Evolutionary conservation across 495 filamentous ascomycete genomes (phyloP).

Genomic region (Filosporella fistucella): DNA sequence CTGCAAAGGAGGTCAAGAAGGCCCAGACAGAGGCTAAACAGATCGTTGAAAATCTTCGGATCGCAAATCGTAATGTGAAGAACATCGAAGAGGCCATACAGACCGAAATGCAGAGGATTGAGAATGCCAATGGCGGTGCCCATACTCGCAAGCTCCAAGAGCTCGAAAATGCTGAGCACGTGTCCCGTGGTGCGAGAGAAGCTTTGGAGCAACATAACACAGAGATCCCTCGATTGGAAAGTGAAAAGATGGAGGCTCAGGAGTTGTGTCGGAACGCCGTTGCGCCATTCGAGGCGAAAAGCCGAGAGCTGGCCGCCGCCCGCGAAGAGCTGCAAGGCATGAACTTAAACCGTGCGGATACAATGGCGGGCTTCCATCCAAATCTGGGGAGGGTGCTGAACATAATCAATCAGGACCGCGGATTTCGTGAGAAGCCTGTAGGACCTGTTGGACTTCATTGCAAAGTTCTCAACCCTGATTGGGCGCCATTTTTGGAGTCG

Average conservation of each 20-base stretch:
- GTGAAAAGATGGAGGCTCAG: constrained; percentile 4
- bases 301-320: constrained; percentile 20
- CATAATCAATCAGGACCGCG: constrained; percentile 59
- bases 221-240: constrained; percentile 14
- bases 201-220: constrained; percentile 15
- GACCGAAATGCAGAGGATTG: constrained; percentile 39
- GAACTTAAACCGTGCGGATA: constrained; percentile 39
- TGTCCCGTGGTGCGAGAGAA: constrained; percentile 26
- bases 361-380: constrained; percentile 54
- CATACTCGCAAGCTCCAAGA: constrained; percentile 31
- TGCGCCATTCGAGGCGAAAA: constrained; percentile 41
- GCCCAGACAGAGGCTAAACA: constrained; percentile 43
- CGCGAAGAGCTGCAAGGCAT: constrained; percentile 38
- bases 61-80: constrained; percentile 29
- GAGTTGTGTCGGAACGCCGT: constrained; percentile 22
- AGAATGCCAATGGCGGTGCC: constrained; percentile 49
- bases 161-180: constrained; percentile 44
- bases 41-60: constrained; percentile 34
- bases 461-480: constrained; percentile 69
- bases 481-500: constrained; percentile 79
- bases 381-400: constrained; percentile 59
- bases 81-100: constrained; percentile 33
- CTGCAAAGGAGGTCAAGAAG: constrained; percentile 24
- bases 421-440: constrained; percentile 68
- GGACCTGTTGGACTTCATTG: constrained; percentile 80